Evolutionary conservation across 2,329 filamentous ascomycete species (phyloP).

Genomic region (Aplosporella prunicola): DNA sequence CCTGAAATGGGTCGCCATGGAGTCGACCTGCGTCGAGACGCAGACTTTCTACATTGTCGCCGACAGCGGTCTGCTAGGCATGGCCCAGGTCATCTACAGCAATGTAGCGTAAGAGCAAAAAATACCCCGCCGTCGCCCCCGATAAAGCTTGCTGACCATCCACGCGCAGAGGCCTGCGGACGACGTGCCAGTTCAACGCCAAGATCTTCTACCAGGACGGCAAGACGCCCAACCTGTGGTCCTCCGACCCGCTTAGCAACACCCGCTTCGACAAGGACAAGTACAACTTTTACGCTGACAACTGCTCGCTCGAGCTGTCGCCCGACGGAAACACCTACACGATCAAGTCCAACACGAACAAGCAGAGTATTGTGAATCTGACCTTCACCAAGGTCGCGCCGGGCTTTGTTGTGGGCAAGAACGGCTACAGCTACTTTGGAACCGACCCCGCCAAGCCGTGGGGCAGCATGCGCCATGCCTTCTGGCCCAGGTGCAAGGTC

Average conservation of each 20-base stretch:
- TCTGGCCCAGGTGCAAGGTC: conserved; percentile 81
- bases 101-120: conserved; percentile 69
- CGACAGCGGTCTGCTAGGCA: conserved; percentile 64
- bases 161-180: conserved; percentile 65
- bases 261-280: conserved; percentile 77
- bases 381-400: conserved; percentile 68
- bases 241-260: conserved; percentile 68
- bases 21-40: conserved; percentile 85
- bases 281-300: conserved; percentile 74
- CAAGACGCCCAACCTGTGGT: conserved; percentile 71
- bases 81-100: conserved; percentile 93
- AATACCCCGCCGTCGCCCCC: conserved; percentile 2
- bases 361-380: conserved; percentile 73
- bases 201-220: conserved; percentile 77
- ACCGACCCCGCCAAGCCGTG: conserved; percentile 80
- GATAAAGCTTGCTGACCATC: conserved; percentile 14
- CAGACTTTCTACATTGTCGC: conserved; percentile 86
- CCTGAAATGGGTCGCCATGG: conserved; percentile 71
- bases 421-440: conserved; percentile 76
- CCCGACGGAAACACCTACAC: conserved; percentile 74
- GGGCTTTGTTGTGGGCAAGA: conserved; percentile 74
- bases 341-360: conserved; percentile 83
- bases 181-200: conserved; percentile 85
- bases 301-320: conserved; percentile 75
- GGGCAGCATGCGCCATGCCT: conserved; percentile 84